phyloP scores from a whole-genome alignment of 2,329 filamentous ascomycete genomes.

The Pseudogymnoascus sp. region DNA sequence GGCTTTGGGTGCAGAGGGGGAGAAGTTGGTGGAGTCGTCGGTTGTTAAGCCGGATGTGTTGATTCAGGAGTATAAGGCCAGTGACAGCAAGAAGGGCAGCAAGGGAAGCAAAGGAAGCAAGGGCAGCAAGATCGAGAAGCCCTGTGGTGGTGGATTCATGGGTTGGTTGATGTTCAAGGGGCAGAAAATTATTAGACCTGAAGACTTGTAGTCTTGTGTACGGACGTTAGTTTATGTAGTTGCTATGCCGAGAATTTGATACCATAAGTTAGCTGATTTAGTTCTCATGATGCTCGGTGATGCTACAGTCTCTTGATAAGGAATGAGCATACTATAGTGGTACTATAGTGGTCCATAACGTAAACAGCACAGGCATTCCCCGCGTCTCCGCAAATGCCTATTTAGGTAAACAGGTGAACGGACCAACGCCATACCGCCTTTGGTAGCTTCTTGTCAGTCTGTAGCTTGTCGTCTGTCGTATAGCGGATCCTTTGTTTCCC shows the following conservation, averaged over 20 bases:
- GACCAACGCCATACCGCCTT: neutral
- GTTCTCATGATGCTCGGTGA: neutral
- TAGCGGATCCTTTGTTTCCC: neutral
- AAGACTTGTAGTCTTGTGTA: neutral
- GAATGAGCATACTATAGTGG: neutral
- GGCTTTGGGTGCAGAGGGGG: constrained; percentile 13
- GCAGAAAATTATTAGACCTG: constrained; percentile 4
- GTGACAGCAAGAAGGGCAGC: neutral
- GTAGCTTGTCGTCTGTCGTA: neutral
- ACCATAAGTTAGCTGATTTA: neutral
- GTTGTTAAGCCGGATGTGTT: constrained; percentile 12
- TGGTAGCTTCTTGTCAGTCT: neutral
- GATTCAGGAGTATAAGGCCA: constrained; percentile 13
- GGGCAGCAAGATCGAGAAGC: neutral
- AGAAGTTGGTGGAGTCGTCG: constrained; percentile 12
- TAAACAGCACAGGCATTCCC: neutral
- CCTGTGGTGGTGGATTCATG: neutral
- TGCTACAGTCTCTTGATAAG: neutral
- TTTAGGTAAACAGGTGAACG: neutral
- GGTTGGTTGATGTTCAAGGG: constrained; percentile 12
- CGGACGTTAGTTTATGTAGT: neutral
- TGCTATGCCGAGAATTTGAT: neutral
- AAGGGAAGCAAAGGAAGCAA: neutral
- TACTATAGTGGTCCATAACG: neutral
- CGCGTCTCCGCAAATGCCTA: neutral